A percentile compares a stretch with the other conserved stretches of the same genome.
Evolutionary conservation across 2,329 filamentous ascomycete species (phyloP).

Genomic region (Penicillium decumbens): DNA sequence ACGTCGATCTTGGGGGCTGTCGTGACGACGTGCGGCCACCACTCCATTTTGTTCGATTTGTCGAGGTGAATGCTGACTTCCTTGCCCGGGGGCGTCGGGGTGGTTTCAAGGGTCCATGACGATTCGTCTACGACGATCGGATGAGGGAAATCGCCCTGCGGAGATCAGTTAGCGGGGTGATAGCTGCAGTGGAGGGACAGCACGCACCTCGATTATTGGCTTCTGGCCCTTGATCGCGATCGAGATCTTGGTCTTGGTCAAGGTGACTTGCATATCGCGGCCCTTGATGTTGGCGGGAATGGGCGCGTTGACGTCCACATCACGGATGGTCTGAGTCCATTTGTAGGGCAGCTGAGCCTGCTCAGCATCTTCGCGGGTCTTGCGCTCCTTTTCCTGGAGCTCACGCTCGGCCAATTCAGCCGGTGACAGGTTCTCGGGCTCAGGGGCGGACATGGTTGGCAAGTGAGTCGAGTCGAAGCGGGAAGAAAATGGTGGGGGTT

Average conservation of each 20-base stretch:
- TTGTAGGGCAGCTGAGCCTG: constrained; percentile 92
- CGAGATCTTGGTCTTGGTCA: constrained; percentile 72
- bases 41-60: constrained; percentile 95
- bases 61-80: constrained; percentile 85
- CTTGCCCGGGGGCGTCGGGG: constrained; percentile 55
- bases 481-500: constrained; percentile 1
- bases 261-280: constrained; percentile 73
- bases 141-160: constrained; percentile 77
- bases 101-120: constrained; percentile 83
- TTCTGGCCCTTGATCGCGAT: constrained; percentile 85
- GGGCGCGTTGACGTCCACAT: constrained; percentile 73
- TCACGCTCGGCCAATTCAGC: constrained; percentile 47
- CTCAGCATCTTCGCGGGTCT: constrained; percentile 74
- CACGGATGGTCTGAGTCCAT: constrained; percentile 89
- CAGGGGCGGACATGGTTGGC: constrained; percentile 30
- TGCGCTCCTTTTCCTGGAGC: constrained; percentile 53
- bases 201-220: constrained; percentile 69
- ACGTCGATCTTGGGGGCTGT: constrained; percentile 88
- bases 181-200: background rate
- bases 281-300: constrained; percentile 81
- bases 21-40: constrained; percentile 93
- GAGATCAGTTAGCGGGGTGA: constrained; percentile 2
- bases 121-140: constrained; percentile 77
- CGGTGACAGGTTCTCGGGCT: constrained; percentile 30
- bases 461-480: background rate